Conservation (phyloP, 768 basidiomycete genomes). For the Xerocomus potaroensis region DNA sequence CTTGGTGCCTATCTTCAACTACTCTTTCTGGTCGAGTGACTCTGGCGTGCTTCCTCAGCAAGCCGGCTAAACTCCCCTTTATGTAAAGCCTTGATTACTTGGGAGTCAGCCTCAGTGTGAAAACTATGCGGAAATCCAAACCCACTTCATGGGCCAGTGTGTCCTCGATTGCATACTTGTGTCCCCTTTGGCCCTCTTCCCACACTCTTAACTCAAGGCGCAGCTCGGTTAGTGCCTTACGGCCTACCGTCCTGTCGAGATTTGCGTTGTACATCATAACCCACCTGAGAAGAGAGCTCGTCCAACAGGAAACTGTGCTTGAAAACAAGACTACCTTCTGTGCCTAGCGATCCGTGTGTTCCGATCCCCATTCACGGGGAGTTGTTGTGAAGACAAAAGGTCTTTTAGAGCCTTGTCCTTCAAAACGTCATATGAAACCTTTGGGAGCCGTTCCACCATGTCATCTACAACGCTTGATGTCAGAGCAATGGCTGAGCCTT, state of each 20-base stretch:
- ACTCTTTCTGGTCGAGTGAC: constrained; percentile 26
- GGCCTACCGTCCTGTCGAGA: constrained; percentile 50
- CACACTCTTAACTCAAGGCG: constrained; percentile 51
- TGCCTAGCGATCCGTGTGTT: constrained; percentile 52
- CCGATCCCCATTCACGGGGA: constrained; percentile 52
- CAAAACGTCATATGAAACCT: constrained; percentile 59
- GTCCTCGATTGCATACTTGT: constrained; percentile 35
- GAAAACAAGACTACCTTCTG: constrained; percentile 39
- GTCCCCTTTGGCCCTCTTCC: constrained; percentile 48
- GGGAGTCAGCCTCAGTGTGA: not conserved
- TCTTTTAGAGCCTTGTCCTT: constrained; percentile 59
- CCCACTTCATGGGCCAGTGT: constrained; percentile 38
- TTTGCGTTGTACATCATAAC: constrained; percentile 68
- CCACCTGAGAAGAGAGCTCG: constrained; percentile 45
- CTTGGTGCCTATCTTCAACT: constrained; percentile 36
- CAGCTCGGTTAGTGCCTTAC: constrained; percentile 46
- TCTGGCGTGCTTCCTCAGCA: constrained; percentile 33
- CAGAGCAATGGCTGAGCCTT: constrained; percentile 16
- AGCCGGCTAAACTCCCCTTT: constrained; percentile 34
- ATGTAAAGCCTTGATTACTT: constrained; percentile 15
- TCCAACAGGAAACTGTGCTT: not conserved
- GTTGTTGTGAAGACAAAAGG: constrained; percentile 46
- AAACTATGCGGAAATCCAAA: not conserved
- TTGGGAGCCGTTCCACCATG: constrained; percentile 48
- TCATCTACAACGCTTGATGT: constrained; percentile 29